phyloP scores from a whole-genome alignment of 768 basidiomycete species.

The Tulasnella sp. region DNA sequence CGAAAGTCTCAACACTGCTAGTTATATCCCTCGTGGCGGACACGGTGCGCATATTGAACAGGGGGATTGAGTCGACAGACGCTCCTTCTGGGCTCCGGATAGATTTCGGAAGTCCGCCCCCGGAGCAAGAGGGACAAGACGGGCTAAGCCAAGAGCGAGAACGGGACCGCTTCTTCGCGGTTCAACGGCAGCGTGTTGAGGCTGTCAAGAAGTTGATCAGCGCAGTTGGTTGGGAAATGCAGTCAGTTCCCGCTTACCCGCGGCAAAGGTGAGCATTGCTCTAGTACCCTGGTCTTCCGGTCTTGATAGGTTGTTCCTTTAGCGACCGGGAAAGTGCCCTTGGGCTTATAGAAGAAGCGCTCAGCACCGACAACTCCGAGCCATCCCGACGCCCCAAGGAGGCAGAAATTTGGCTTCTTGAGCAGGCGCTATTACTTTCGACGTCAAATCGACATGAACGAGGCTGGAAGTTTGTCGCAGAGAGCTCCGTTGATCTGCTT shows the following conservation, averaged over 20 bases:
- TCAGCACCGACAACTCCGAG: background rate
- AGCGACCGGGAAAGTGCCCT: background rate
- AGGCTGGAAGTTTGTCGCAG: background rate
- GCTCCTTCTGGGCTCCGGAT: too few relatives aligned
- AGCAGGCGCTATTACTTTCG: background rate
- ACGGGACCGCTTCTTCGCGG: background rate
- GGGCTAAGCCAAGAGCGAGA: too few relatives aligned
- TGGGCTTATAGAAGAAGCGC: background rate
- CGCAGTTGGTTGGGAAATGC: background rate
- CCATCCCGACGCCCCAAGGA: background rate
- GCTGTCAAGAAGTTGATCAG: background rate
- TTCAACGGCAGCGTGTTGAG: background rate
- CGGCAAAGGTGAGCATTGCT: background rate
- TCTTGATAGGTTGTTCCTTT: background rate
- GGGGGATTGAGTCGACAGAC: too few relatives aligned
- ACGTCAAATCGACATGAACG: background rate
- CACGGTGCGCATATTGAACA: too few relatives aligned
- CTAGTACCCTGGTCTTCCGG: background rate
- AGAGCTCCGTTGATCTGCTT: background rate
- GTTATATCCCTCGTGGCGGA: too few relatives aligned
- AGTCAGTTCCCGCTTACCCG: background rate
- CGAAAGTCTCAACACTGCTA: too few relatives aligned
- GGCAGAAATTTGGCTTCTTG: background rate
- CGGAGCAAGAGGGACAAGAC: too few relatives aligned
- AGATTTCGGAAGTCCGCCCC: too few relatives aligned